These are phyloP conservation scores for Lagenaria siceraria DNA, from an alignment of 306 rosid genomes.

Conservation along the genomic window DNA sequence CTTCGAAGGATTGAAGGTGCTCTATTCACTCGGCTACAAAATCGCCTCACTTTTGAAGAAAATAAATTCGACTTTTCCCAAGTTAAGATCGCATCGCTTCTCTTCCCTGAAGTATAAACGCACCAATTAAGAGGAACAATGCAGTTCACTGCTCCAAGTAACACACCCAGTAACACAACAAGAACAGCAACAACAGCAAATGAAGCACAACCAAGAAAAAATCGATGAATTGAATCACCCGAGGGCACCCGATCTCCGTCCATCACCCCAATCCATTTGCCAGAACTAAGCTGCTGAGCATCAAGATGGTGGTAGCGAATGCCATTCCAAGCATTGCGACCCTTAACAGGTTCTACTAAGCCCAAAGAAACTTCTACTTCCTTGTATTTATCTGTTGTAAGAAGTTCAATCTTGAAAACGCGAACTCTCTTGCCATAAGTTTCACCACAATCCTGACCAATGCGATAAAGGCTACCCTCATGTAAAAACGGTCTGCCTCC, in stretches of 20 bases:
- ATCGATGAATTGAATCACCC: conserved; percentile 58
- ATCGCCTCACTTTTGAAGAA: conserved; percentile 51
- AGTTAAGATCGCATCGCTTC: conserved; percentile 29
- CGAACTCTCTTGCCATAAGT: conserved; percentile 73
- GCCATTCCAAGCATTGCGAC: conserved; percentile 94
- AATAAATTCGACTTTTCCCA: conserved; percentile 63
- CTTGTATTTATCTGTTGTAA: conserved; percentile 46
- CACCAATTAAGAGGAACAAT: conserved; percentile 75
- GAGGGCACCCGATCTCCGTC: conserved; percentile 98
- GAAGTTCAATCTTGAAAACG: conserved; percentile 70
- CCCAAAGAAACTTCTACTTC: conserved; percentile 76
- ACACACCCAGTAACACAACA: conserved; percentile 52
- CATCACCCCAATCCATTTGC: conserved; percentile 85
- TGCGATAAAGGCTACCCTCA: conserved; percentile 64
- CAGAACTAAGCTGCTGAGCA: conserved; percentile 70
- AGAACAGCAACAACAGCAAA: conserved; percentile 54
- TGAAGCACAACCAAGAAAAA: conserved; percentile 64
- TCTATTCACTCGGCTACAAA: conserved; percentile 78
- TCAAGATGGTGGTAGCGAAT: conserved; percentile 87
- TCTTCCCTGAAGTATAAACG: conserved; percentile 47
- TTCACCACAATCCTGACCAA: conserved; percentile 94
- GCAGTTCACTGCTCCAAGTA: conserved; percentile 79
- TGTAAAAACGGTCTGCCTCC: conserved; percentile 90
- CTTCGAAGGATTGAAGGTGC: conserved; percentile 53
- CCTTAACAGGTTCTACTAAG: conserved; percentile 55